Evolutionary conservation across 371 early-diverging fungal species (phyloP).

Genomic region (Apophysomyces elegans): DNA sequence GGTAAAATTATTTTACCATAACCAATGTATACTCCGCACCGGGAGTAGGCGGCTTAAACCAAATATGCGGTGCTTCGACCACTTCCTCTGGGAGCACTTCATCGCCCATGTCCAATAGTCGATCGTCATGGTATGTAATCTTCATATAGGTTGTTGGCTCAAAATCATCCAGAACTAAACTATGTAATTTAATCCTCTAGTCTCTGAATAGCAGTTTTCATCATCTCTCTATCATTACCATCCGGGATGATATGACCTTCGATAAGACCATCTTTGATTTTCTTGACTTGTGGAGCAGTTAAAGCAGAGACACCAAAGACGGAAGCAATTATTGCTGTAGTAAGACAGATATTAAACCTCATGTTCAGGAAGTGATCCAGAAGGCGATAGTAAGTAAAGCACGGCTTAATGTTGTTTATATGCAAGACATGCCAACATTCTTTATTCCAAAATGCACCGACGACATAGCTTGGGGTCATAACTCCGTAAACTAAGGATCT

Average conservation of each 20-base stretch:
- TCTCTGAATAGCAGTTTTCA: too few relatives aligned
- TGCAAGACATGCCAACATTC: background rate
- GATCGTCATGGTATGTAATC: constrained; percentile 28
- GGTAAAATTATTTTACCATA: constrained; percentile 22
- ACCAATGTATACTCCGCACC: constrained; percentile 33
- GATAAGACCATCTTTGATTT: too few relatives aligned
- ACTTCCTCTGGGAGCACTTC: constrained; percentile 24
- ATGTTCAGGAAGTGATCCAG: too few relatives aligned
- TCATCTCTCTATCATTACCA: background rate
- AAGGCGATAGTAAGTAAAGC: too few relatives aligned
- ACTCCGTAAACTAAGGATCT: background rate
- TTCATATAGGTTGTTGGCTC: constrained; percentile 29
- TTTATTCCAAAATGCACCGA: background rate
- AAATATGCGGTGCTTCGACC: constrained; percentile 22
- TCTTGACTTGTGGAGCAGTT: too few relatives aligned
- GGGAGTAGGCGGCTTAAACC: constrained; percentile 26
- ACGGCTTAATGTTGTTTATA: background rate
- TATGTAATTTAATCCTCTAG: too few relatives aligned
- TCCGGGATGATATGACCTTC: background rate
- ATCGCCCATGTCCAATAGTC: constrained; percentile 25
- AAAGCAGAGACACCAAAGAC: too few relatives aligned
- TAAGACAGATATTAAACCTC: too few relatives aligned
- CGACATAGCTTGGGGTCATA: background rate
- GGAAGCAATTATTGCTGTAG: too few relatives aligned
- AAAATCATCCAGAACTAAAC: constrained; percentile 25